Evolutionary conservation across 1,139 yeast genomes (phyloP), one percentile per base, ranked within the genome.

Genomic region (Geotrichum phurueaensis): DNA sequence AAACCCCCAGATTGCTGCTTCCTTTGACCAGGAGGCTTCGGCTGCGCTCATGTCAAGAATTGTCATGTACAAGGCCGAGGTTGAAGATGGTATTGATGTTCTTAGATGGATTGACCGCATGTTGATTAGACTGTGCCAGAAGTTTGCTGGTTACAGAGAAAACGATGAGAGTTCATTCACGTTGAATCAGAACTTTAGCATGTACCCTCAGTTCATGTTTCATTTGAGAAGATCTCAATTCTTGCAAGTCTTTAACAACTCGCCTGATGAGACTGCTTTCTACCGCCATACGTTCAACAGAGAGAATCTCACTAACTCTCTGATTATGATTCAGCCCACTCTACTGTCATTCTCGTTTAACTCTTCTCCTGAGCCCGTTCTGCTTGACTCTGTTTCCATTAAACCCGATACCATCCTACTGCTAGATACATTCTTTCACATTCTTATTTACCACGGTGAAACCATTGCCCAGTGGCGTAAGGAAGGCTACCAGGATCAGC

Each of bases 221-320:
- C 91, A 87, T 72, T 76, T 87, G 66, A 77, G 92, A 69, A 77
- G 94, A 62, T 84, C 90, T 1, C 87, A 83, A 59, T 84, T 87
- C 67, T 77, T 87, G 39, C 85, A 84, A 68, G 85, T 86, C 36
- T 87, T 87, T 74, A 85, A 85, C 71, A 84, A 84, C 67, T 87
- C 94, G 0, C 95, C 95, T 0, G 95, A 87, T 73, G 95, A 87
- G 72, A 85, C 91, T 1, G 79, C 85, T 48, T 87, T 81, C 71
- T 81, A 85, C 62, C 79, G 91, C 66, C 92, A 86, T 68, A 75
- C 83, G 15, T 81, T 86, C 68, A 76, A 82, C 74, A 84, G 84
- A 53, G 92, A 87, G 69, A 91, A 87, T 68, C 80, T 84, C 9
- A 78, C 80, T 57, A 86, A 86, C 69, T 79, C 88, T 1, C 76